phyloP scores from a whole-genome alignment of 306 rosid genomes.

The Biancaea sappan region DNA sequence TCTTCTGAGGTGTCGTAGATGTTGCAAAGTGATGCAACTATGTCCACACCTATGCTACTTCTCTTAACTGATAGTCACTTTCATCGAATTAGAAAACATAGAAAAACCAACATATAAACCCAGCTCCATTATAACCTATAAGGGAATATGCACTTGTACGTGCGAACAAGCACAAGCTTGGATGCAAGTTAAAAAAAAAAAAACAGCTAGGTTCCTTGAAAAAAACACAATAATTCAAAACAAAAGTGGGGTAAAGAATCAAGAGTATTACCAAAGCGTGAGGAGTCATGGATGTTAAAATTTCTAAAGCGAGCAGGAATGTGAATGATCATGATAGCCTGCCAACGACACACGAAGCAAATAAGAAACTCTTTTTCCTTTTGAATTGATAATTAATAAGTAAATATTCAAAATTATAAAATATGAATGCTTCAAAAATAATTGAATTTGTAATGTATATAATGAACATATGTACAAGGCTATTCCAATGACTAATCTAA shows the following conservation, averaged over 20 bases:
- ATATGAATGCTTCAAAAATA: neutral
- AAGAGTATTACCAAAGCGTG: constrained; percentile 66
- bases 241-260: neutral
- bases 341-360: constrained; percentile 42
- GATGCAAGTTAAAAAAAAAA: neutral
- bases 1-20: constrained; percentile 78
- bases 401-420: neutral
- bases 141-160: neutral
- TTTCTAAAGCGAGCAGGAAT: constrained; percentile 72
- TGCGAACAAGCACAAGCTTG: neutral
- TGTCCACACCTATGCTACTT: constrained; percentile 75
- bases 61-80: constrained; percentile 64
- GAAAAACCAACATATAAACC: constrained; percentile 15
- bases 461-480: neutral
- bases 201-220: neutral
- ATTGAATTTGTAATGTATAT: neutral
- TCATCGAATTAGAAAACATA: constrained; percentile 30
- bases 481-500: neutral
- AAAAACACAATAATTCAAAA: constrained; percentile 7
- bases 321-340: constrained; percentile 93
- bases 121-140: neutral
- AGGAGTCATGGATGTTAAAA: constrained; percentile 68
- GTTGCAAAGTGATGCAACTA: constrained; percentile 87
- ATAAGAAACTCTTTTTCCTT: constrained; percentile 30
- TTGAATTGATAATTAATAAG: constrained; percentile 2